Percentiles rank a stretch among this genome's conserved stretches.
phyloP scores from a whole-genome alignment of 2,329 filamentous ascomycete genomes.

The Hymenoscyphus fructigenus region DNA sequence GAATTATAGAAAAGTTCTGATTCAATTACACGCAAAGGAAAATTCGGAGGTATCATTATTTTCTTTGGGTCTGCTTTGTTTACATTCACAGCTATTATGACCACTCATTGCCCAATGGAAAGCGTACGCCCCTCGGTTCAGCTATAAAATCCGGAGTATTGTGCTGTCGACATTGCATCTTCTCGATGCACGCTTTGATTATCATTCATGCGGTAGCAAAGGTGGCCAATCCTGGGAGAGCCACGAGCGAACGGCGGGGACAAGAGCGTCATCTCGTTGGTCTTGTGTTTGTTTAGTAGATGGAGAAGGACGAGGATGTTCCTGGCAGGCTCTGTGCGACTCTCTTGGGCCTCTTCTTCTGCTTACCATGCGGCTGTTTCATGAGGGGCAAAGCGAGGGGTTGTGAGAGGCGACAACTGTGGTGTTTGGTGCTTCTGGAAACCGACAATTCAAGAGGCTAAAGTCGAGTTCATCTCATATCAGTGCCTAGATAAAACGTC shows the following conservation, averaged over 20 bases:
- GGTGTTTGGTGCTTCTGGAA: not conserved
- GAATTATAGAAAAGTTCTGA: not conserved
- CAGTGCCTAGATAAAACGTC: too few relatives aligned
- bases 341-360: not conserved
- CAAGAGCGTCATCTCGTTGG: conserved; percentile 19
- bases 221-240: conserved; percentile 6
- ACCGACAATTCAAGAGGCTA: too few relatives aligned
- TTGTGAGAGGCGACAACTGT: not conserved
- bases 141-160: conserved; percentile 19
- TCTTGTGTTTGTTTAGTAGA: not conserved
- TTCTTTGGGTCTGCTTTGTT: not conserved
- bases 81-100: not conserved
- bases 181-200: conserved; percentile 21
- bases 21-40: not conserved
- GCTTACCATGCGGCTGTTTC: not conserved
- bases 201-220: conserved; percentile 25
- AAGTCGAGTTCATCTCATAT: too few relatives aligned
- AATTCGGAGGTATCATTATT: not conserved
- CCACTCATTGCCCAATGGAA: conserved; percentile 5
- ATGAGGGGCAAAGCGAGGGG: not conserved
- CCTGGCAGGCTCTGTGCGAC: conserved; percentile 4
- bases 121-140: conserved; percentile 1
- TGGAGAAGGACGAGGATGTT: conserved; percentile 4
- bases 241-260: conserved; percentile 2
- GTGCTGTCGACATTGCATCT: conserved; percentile 8